Base-by-base conservation (phyloP, 2,329 filamentous ascomycete species). In the Immersiporthe knoxdaviesiana region DNA sequence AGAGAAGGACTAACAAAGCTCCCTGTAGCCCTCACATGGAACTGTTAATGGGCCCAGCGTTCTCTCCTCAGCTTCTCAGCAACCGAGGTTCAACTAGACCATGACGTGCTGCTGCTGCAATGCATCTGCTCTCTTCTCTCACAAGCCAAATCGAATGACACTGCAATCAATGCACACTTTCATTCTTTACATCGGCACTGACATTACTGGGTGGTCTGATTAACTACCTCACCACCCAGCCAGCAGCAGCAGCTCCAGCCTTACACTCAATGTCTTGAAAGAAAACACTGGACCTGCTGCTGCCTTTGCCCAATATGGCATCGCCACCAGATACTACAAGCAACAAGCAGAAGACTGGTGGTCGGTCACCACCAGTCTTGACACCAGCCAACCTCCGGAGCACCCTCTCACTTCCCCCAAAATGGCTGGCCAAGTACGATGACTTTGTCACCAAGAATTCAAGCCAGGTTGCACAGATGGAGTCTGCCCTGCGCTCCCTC, bases 381-480 rank as follows among this genome's bases (percentile, higher is more conserved):
- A n/a, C 44, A 47, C 35, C 78, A 71, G 67, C 77, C 24, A 65
- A 62, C 44, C 58, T 84, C 69, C 79, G 79, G 65, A 80, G 79
- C 72, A 79, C 86, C 71, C 81, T 91, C 62, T 84, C 87, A 56
- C 79, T 89, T 74, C 88, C 90, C 63, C 85, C 89, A 35, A 85
- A 85, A 79, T 92, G 88, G 88, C 83, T 93, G 66, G 82, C 85
- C 73, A 87, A 89, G 81, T 97, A 97, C 80, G 89, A 90, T 76
- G 91, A 96, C 73, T 97, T 98, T 81, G 95, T 99, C 83, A 92
- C 92, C 72, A 96, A 95, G 82, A 99, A 99, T 79, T 90, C 94
- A 71, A 91, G 93, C 76, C 93, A 97, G 70, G 94, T 99, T 66
- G 93, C 93, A 63, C 94, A 97, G 82, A 95, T 99, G 72, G 96